Conservation (phyloP, 1,284 basidiomycete genomes). For the Polyporus tsugae region DNA sequence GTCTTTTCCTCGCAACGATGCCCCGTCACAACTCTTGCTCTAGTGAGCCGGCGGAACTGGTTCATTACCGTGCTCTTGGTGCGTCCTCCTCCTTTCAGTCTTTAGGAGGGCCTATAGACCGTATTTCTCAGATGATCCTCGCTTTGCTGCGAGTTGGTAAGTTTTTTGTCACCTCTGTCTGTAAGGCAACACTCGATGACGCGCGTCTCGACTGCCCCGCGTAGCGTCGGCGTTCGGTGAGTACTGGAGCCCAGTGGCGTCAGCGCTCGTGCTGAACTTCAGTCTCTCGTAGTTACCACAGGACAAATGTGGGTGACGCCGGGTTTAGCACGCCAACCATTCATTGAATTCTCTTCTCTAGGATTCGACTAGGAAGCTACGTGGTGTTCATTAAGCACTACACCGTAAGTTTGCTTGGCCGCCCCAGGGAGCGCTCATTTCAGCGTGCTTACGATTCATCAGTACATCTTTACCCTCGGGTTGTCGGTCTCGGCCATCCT, state of each 20-base stretch:
- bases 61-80: slow-evolving; percentile 27
- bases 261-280: background rate
- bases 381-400: slow-evolving; percentile 22
- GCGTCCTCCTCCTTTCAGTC: background rate
- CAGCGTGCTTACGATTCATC: background rate
- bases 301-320: slow-evolving; percentile 23
- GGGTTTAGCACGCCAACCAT: no score
- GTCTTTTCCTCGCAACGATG: background rate
- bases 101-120: background rate
- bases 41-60: slow-evolving; percentile 29
- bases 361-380: slow-evolving; percentile 27
- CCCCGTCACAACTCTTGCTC: background rate
- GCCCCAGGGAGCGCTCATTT: background rate
- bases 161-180: slow-evolving; percentile 1
- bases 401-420: slow-evolving; percentile 17
- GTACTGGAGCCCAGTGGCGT: background rate
- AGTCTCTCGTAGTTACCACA: slow-evolving; percentile 17
- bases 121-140: slow-evolving; percentile 14
- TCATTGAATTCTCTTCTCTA: background rate
- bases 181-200: background rate
- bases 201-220: background rate
- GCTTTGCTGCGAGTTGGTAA: slow-evolving; percentile 27
- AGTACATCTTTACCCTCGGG: slow-evolving; percentile 36
- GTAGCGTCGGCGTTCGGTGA: slow-evolving; percentile 28
- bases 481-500: slow-evolving; percentile 32